These are phyloP conservation scores for Pyrus betulifolia DNA, from an alignment of 306 rosid species.

Conservation along the genomic window DNA sequence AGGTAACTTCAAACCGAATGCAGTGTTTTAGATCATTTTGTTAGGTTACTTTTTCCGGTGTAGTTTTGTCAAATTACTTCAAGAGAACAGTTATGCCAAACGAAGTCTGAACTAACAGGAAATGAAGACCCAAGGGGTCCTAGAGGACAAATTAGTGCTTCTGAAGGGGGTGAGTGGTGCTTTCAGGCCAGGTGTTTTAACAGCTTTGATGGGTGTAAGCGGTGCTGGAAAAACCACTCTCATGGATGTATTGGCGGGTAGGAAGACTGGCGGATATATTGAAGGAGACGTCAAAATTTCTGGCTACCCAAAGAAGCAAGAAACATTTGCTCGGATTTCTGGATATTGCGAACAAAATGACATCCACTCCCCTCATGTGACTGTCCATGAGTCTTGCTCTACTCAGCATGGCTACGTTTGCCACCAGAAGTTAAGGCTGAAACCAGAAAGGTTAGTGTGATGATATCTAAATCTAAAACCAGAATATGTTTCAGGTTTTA, in stretches of 20 bases:
- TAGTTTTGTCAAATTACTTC: too few relatives aligned
- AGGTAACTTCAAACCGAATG: constrained; percentile 20
- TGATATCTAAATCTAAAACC: neutral
- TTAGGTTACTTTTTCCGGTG: neutral
- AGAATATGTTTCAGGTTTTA: neutral
- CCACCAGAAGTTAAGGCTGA: constrained; percentile 36
- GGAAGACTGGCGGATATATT: constrained; percentile 85
- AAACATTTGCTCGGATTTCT: constrained; percentile 81
- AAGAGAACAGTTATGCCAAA: neutral
- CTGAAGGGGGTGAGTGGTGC: constrained; percentile 73
- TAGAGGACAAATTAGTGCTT: constrained; percentile 65
- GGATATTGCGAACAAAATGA: constrained; percentile 95
- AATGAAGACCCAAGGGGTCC: constrained; percentile 54
- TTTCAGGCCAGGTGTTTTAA: constrained; percentile 87
- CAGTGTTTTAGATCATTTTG: neutral
- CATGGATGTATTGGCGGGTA: constrained; percentile 90
- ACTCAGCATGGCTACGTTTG: constrained; percentile 77
- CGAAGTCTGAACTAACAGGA: constrained; percentile 33
- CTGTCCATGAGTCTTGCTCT: constrained; percentile 65
- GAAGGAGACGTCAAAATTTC: constrained; percentile 66
- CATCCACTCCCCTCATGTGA: constrained; percentile 75
- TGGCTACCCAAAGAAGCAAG: constrained; percentile 81
- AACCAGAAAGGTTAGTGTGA: constrained; percentile 41
- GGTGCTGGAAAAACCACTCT: constrained; percentile 98
- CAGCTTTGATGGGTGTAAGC: constrained; percentile 91